These are phyloP conservation scores for Amphirosellinia nigrospora DNA, from an alignment of 495 filamentous ascomycete genomes.

Conservation along the genomic window DNA sequence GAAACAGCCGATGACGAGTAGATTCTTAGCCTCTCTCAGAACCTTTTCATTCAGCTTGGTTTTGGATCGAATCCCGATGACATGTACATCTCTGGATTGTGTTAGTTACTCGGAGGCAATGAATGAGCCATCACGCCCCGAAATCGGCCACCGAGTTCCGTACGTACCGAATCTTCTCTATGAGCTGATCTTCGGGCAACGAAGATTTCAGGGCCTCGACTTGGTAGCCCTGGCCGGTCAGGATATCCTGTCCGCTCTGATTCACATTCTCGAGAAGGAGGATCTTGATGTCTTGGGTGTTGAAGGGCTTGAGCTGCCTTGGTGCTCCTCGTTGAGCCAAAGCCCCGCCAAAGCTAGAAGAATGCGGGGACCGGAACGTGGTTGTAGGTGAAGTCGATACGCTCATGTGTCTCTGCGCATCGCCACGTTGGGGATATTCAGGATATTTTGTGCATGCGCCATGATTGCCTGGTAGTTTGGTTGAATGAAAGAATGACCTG, in stretches of 20 bases:
- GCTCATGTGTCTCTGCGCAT: constrained; percentile 54
- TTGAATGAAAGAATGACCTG: background rate
- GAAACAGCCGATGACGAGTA: constrained; percentile 97
- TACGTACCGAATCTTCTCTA: constrained; percentile 90
- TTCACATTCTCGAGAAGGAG: constrained; percentile 96
- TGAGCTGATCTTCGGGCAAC: constrained; percentile 88
- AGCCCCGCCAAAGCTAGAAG: constrained; percentile 56
- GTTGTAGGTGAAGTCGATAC: constrained; percentile 67
- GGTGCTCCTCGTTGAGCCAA: constrained; percentile 41
- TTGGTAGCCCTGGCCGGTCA: constrained; percentile 89
- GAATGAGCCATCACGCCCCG: constrained; percentile 19
- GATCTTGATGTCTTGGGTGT: constrained; percentile 94
- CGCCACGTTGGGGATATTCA: constrained; percentile 21
- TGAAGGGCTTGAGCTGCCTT: constrained; percentile 94
- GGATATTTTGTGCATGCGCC: constrained; percentile 38
- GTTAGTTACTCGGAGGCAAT: constrained; percentile 20
- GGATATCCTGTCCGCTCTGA: constrained; percentile 81
- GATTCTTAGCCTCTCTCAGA: constrained; percentile 85
- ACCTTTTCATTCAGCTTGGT: constrained; percentile 90
- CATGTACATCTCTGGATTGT: constrained; percentile 80
- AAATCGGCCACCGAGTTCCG: constrained; percentile 1
- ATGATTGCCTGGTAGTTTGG: constrained; percentile 21
- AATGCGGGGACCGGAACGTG: constrained; percentile 66
- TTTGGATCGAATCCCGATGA: constrained; percentile 98
- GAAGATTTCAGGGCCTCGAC: constrained; percentile 91